Conservation (phyloP, 1,284 basidiomycete species). For the Malassezia globosa region DNA sequence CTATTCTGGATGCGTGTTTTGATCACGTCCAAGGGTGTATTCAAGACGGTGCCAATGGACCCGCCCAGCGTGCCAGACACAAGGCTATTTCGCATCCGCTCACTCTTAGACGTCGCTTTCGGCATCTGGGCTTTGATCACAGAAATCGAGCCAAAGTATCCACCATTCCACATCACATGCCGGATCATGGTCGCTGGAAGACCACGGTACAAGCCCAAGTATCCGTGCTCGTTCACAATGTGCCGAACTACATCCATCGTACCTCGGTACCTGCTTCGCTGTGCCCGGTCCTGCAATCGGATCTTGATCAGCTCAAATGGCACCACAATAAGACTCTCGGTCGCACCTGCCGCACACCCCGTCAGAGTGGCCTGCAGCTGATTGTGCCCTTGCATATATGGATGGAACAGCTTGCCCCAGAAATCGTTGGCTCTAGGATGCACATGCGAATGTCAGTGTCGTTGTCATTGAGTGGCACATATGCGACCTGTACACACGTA, state of each 20-base stretch:
- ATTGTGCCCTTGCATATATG: constrained; percentile 64
- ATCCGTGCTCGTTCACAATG: constrained; percentile 63
- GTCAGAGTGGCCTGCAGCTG: constrained; percentile 75
- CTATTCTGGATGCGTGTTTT: constrained; percentile 87
- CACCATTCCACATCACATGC: constrained; percentile 55
- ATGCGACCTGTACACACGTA: constrained; percentile 48
- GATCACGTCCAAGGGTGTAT: constrained; percentile 79
- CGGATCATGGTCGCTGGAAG: constrained; percentile 23
- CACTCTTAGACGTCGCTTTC: constrained; percentile 58
- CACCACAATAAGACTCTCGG: constrained; percentile 70
- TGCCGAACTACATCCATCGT: constrained; percentile 69
- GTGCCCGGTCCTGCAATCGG: constrained; percentile 56
- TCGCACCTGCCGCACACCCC: constrained; percentile 85
- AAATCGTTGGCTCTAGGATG: constrained; percentile 75
- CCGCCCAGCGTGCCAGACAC: constrained; percentile 80
- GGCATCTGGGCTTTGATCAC: constrained; percentile 68
- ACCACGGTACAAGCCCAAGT: constrained; percentile 62
- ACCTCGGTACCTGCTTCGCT: constrained; percentile 53
- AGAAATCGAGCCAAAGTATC: constrained; percentile 59
- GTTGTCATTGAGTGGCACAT: constrained; percentile 21
- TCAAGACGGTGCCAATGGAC: constrained; percentile 65
- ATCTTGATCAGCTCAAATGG: constrained; percentile 98
- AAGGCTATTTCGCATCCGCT: constrained; percentile 78
- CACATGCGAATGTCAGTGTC: no score
- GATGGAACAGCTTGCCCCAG: constrained; percentile 56